Conservation (phyloP, 164 flowering plant genomes). For the Chimonanthus praecox region DNA sequence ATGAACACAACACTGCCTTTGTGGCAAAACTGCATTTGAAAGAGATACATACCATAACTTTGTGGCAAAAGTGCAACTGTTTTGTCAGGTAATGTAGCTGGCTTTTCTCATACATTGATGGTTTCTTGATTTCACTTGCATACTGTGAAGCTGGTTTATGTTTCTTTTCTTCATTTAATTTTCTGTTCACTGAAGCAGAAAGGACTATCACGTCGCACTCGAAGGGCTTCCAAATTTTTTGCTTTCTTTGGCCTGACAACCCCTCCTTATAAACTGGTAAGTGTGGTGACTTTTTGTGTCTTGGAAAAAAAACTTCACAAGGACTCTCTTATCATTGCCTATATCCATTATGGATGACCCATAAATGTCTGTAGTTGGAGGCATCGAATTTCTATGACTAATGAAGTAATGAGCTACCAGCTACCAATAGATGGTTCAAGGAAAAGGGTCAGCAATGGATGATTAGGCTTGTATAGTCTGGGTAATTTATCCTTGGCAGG, state of each 20-base stretch:
- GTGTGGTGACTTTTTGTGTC: slow-evolving; percentile 12
- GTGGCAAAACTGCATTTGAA: not conserved
- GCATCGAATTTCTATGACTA: too few species aligned
- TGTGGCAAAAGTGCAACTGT: not conserved
- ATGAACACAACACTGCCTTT: not conserved
- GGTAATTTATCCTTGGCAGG: too few species aligned
- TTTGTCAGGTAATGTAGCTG: not conserved
- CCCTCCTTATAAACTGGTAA: slow-evolving; percentile 84
- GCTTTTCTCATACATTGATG: not conserved
- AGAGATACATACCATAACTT: not conserved
- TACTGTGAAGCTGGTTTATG: not conserved
- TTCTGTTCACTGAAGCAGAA: slow-evolving; percentile 1
- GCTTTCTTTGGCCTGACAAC: slow-evolving; percentile 66
- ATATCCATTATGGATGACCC: too few species aligned
- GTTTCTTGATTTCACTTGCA: slow-evolving; percentile 1
- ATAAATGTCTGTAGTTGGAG: too few species aligned
- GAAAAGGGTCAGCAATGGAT: too few species aligned
- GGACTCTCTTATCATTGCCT: too few species aligned
- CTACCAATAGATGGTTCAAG: too few species aligned
- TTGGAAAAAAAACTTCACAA: too few species aligned
- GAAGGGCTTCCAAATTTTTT: slow-evolving; percentile 20
- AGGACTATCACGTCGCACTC: slow-evolving; percentile 1
- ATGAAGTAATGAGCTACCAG: too few species aligned
- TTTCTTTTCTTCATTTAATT: not conserved
- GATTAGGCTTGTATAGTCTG: too few species aligned